Conservation (phyloP, 1,284 basidiomycete genomes). For the Trichosporon faecale region DNA sequence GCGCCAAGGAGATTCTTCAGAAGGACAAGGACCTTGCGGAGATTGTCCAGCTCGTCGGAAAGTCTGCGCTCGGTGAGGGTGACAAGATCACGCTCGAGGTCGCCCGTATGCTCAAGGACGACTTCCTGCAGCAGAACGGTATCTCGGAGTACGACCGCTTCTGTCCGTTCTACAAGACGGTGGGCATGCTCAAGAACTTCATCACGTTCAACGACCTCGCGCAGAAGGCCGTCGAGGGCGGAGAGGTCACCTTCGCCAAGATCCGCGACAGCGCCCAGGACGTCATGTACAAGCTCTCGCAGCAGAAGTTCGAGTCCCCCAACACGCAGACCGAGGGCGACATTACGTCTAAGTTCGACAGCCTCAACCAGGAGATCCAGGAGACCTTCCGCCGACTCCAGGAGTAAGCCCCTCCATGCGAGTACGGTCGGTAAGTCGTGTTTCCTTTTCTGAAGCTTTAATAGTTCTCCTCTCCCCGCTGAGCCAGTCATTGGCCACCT, state of each 20-base stretch:
- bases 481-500: background rate
- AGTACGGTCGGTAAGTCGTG: background rate
- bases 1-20: conserved; percentile 93
- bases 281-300: conserved; percentile 90
- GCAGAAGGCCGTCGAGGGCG: conserved; percentile 69
- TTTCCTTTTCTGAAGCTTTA: background rate
- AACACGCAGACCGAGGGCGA: conserved; percentile 73
- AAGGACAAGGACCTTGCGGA: conserved; percentile 98
- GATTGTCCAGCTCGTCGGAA: conserved; percentile 98
- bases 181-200: conserved; percentile 92
- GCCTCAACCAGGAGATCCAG: conserved; percentile 74
- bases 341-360: conserved; percentile 75
- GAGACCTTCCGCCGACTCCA: conserved; percentile 83
- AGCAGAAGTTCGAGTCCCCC: conserved; percentile 91
- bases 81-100: conserved; percentile 99
- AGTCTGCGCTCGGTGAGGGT: conserved; percentile 92
- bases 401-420: conserved; percentile 57
- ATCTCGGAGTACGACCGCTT: conserved; percentile 95
- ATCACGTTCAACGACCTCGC: conserved; percentile 89
- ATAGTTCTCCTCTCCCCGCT: background rate
- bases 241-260: conserved; percentile 84
- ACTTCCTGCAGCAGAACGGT: conserved; percentile 98
- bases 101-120: conserved; percentile 91
- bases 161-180: conserved; percentile 99
- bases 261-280: conserved; percentile 85